Conservation (phyloP, 768 basidiomycete genomes). For the Mycena rosella region DNA sequence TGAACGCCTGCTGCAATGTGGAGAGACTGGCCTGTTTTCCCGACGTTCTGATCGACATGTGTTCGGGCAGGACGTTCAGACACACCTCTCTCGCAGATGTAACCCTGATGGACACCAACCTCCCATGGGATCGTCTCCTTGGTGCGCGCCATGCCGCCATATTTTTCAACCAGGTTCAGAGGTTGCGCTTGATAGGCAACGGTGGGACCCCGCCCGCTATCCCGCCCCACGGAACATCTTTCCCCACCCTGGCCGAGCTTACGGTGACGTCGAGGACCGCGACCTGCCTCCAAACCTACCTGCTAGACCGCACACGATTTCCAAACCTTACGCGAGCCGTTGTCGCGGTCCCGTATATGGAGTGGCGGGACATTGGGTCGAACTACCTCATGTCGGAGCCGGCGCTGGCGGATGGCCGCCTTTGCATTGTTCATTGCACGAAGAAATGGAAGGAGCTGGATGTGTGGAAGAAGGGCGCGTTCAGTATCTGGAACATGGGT, state of each 20-base stretch:
- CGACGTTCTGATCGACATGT: conserved; percentile 4
- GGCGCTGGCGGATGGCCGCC: conserved; percentile 9
- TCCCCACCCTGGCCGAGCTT: conserved; percentile 13
- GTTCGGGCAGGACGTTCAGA: conserved; percentile 1
- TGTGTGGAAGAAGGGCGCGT: conserved; percentile 18
- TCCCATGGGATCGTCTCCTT: conserved; percentile 25
- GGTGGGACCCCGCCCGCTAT: conserved; percentile 4
- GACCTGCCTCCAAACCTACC: neutral
- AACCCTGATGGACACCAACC: conserved; percentile 6
- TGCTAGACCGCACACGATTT: conserved; percentile 5
- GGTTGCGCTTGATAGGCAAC: conserved; percentile 17
- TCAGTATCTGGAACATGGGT: conserved; percentile 22
- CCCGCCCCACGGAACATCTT: conserved; percentile 12
- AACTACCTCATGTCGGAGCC: conserved; percentile 27
- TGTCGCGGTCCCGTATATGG: conserved; percentile 14
- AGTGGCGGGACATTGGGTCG: conserved; percentile 15
- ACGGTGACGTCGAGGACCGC: conserved; percentile 4
- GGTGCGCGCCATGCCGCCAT: conserved; percentile 15
- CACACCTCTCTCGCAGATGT: conserved; percentile 22
- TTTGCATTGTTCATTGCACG: conserved; percentile 23
- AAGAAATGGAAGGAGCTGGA: conserved; percentile 33
- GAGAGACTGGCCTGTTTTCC: conserved; percentile 17
- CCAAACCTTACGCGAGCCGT: conserved; percentile 4
- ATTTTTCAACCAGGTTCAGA: conserved; percentile 10
- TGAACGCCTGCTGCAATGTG: conserved; percentile 13